Conservation (phyloP, 1,284 basidiomycete genomes). For the Ceratobasidium sp. region DNA sequence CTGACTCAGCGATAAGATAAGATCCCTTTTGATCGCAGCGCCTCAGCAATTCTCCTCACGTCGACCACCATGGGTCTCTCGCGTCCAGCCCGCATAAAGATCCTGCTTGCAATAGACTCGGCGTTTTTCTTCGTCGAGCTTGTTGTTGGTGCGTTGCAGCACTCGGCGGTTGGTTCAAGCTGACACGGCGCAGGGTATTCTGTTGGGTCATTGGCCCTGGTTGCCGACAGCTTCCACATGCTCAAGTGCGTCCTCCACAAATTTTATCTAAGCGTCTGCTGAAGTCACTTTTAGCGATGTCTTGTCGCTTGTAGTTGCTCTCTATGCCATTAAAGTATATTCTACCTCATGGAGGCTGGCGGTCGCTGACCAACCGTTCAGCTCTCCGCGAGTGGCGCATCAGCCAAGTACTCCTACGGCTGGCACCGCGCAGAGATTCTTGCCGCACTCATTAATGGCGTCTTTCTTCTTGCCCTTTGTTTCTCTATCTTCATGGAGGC, state of each 20-base stretch:
- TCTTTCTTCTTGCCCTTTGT: slow-evolving; percentile 95
- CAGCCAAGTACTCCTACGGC: slow-evolving; percentile 84
- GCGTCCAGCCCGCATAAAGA: slow-evolving; percentile 79
- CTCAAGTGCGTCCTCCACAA: slow-evolving; percentile 73
- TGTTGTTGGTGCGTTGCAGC: slow-evolving; percentile 69
- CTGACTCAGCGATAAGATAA: slow-evolving; percentile 42
- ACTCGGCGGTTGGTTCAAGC: neutral
- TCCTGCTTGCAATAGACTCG: slow-evolving; percentile 86
- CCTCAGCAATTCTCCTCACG: slow-evolving; percentile 19
- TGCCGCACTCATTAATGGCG: slow-evolving; percentile 94
- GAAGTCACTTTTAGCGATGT: slow-evolving; percentile 74
- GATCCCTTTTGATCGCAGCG: neutral
- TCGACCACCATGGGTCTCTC: slow-evolving; percentile 66
- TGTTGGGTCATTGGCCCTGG: slow-evolving; percentile 92
- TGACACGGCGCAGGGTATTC: slow-evolving; percentile 74
- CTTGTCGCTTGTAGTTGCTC: slow-evolving; percentile 92
- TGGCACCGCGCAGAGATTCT: slow-evolving; percentile 99
- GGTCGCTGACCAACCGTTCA: slow-evolving; percentile 9
- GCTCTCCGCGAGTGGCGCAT: slow-evolving; percentile 47
- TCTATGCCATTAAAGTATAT: slow-evolving; percentile 93
- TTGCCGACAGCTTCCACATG: slow-evolving; percentile 99
- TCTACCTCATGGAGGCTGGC: neutral
- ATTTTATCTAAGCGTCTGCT: neutral
- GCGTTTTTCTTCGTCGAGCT: slow-evolving; percentile 95
- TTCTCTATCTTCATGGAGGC: slow-evolving; percentile 97